phyloP scores from a whole-genome alignment of 129 eudicot species.

The sunflower (Helianthus annuus) region DNA sequence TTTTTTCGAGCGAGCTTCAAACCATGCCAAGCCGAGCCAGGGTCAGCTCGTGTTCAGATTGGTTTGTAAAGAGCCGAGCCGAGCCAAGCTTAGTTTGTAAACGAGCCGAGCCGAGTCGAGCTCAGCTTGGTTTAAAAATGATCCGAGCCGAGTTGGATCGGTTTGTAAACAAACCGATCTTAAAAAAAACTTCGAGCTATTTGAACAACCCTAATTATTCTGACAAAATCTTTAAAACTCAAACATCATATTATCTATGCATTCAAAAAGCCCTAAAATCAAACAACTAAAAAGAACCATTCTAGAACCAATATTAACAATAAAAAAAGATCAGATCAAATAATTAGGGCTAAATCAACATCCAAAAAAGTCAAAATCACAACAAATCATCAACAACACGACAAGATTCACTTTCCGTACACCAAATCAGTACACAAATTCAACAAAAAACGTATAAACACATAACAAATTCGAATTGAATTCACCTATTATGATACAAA shows the following conservation, averaged over 20 bases:
- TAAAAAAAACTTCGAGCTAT: no score
- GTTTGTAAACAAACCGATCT: no score
- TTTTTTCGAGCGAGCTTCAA: no score
- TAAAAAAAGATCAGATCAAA: neutral
- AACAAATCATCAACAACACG: neutral
- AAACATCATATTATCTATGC: neutral
- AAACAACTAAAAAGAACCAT: neutral
- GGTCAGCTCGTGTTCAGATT: no score
- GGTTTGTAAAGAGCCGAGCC: no score
- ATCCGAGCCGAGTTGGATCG: no score
- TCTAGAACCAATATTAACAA: neutral
- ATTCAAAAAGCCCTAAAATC: neutral
- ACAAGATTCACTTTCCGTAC: slow-evolving; percentile 1
- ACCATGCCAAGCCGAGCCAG: no score
- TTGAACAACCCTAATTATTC: no score
- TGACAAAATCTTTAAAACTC: neutral
- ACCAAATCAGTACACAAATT: neutral
- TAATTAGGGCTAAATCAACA: neutral
- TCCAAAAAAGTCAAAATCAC: neutral
- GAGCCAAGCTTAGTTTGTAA: no score
- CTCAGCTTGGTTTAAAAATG: no score
- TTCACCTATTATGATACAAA: neutral
- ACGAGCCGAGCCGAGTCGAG: no score
- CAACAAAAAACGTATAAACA: neutral
- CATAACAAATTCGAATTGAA: neutral